Conservation (phyloP, 2,329 filamentous ascomycete species). For the Ceratocystis papillata region DNA sequence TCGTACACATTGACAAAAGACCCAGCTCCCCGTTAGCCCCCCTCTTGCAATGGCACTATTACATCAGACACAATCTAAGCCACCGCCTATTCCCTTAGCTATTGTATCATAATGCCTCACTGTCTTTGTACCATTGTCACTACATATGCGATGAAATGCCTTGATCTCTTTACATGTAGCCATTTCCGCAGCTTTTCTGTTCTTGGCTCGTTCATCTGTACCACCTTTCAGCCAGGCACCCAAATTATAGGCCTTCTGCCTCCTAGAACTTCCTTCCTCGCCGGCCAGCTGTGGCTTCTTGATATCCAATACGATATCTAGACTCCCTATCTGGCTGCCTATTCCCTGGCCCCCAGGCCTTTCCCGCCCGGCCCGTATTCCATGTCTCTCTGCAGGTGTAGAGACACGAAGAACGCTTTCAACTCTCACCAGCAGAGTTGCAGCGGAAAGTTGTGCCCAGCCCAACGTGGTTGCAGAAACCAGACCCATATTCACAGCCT, state of each 20-base stretch:
- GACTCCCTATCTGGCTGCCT: background rate
- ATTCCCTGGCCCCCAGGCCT: background rate
- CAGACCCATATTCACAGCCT: no score
- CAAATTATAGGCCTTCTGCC: background rate
- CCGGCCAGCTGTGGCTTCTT: background rate
- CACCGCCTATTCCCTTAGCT: background rate
- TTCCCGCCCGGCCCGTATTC: background rate
- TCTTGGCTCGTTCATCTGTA: background rate
- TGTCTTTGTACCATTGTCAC: background rate
- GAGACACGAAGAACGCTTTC: background rate
- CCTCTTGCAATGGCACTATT: background rate
- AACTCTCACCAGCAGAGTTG: background rate
- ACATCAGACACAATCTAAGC: background rate
- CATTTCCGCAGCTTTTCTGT: background rate
- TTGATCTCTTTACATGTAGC: background rate
- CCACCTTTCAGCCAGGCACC: background rate
- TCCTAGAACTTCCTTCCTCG: background rate
- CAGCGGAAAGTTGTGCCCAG: background rate
- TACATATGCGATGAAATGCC: background rate
- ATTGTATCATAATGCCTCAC: background rate
- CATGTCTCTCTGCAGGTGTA: background rate
- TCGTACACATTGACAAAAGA: background rate
- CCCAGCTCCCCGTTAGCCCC: background rate
- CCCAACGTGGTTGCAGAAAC: no score
- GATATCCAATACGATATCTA: background rate